phyloP scores from a whole-genome alignment of 2,329 filamentous ascomycete species.

The Aspergillus nomiae region DNA sequence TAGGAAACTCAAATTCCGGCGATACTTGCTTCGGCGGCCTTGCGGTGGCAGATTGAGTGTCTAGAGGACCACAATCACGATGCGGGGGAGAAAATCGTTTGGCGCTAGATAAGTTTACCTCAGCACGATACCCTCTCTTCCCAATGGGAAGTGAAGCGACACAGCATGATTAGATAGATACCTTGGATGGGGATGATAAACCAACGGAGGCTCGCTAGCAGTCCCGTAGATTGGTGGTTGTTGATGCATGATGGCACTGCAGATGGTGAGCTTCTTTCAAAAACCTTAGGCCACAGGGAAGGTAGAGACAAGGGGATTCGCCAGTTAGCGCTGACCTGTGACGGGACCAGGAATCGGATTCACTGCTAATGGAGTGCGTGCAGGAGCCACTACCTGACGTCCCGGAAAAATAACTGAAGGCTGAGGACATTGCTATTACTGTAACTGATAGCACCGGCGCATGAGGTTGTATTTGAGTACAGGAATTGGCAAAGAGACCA shows the following conservation, averaged over 20 bases:
- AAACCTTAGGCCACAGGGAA: background rate
- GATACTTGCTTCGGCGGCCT: slow-evolving; percentile 25
- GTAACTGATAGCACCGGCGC: slow-evolving; percentile 33
- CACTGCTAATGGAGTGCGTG: slow-evolving; percentile 32
- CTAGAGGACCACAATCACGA: slow-evolving; percentile 30
- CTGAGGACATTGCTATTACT: slow-evolving; percentile 33
- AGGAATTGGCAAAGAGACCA: slow-evolving; percentile 5
- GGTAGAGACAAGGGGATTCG: slow-evolving; percentile 8
- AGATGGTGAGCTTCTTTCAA: slow-evolving; percentile 27
- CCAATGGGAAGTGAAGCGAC: slow-evolving; percentile 3
- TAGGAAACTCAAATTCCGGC: slow-evolving; percentile 34
- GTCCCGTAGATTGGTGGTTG: slow-evolving; percentile 32
- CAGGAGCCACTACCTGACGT: slow-evolving; percentile 31
- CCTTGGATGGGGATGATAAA: slow-evolving; percentile 43
- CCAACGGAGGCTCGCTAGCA: slow-evolving; percentile 30
- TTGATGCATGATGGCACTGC: slow-evolving; percentile 30
- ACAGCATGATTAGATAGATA: slow-evolving; percentile 29
- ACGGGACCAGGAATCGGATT: slow-evolving; percentile 36
- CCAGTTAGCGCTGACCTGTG: slow-evolving; percentile 36
- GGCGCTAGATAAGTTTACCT: slow-evolving; percentile 29
- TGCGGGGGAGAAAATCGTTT: slow-evolving; percentile 33
- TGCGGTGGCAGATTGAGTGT: slow-evolving; percentile 27
- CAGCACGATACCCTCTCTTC: slow-evolving; percentile 17
- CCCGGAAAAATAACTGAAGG: slow-evolving; percentile 33
- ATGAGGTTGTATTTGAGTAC: slow-evolving; percentile 27